A percentile compares a stretch with the other conserved stretches of the same genome.
Evolutionary conservation across 148 eudicot genomes (phyloP).

Genomic region (Arctostaphylos glauca): DNA sequence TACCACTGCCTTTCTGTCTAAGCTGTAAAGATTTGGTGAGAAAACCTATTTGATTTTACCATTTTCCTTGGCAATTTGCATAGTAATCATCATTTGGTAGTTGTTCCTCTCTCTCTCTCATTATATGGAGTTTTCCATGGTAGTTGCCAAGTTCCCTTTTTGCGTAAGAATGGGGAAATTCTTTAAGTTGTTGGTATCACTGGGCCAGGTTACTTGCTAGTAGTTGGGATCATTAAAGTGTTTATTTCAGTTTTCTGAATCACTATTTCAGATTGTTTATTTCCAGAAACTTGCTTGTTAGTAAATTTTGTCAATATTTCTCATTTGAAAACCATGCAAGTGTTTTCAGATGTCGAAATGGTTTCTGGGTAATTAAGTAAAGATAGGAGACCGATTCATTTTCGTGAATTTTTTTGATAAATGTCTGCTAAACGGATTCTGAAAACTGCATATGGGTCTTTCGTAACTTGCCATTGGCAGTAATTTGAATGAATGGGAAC

Average conservation of each 20-base stretch:
- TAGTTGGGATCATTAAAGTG: background rate
- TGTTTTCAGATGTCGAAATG: too few relatives aligned
- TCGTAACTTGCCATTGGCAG: too few relatives aligned
- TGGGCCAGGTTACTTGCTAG: slow-evolving; percentile 5
- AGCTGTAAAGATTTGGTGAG: background rate
- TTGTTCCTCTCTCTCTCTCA: background rate
- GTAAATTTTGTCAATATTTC: background rate
- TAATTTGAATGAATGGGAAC: too few relatives aligned
- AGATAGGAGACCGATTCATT: too few relatives aligned
- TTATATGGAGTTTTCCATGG: background rate
- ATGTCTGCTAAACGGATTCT: too few relatives aligned
- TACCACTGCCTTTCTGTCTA: background rate
- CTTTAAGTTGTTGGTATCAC: background rate
- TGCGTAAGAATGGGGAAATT: background rate
- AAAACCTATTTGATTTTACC: background rate
- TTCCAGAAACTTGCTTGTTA: background rate
- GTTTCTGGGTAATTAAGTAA: too few relatives aligned
- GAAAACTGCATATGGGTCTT: too few relatives aligned
- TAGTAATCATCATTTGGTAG: background rate
- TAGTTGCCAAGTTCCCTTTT: background rate
- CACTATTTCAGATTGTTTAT: background rate
- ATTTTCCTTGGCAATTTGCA: background rate
- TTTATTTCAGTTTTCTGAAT: background rate
- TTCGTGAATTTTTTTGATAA: too few relatives aligned
- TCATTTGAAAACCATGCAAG: background rate